These are phyloP conservation scores for Rubia yunnanensis DNA, from an alignment of 257 asterid genomes.

Conservation along the genomic window DNA sequence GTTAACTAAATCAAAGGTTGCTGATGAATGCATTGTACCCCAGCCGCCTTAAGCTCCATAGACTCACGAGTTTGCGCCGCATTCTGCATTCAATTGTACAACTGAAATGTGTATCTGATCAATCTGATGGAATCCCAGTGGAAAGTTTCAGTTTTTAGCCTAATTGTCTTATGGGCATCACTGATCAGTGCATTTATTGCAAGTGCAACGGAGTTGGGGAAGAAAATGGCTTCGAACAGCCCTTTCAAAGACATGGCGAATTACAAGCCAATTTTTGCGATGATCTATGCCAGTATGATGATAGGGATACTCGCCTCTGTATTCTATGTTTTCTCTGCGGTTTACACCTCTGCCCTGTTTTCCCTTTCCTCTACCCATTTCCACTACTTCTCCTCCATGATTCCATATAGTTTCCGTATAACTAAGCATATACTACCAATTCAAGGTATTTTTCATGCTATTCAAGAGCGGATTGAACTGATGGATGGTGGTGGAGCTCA, in stretches of 20 bases:
- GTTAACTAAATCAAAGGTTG: not conserved
- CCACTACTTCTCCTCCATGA: conserved; percentile 28
- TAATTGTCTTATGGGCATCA: not conserved
- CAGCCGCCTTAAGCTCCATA: not conserved
- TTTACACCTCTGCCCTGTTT: conserved; percentile 44
- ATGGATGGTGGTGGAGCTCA: no score
- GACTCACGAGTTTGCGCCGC: not conserved
- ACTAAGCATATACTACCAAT: no score
- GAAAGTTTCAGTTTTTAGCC: not conserved
- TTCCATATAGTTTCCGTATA: no score
- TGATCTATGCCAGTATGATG: conserved; percentile 70
- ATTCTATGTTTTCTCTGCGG: conserved; percentile 72
- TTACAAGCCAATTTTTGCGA: conserved; percentile 76
- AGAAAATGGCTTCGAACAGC: conserved; percentile 21
- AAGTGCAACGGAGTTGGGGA: not conserved
- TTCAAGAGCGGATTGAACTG: no score
- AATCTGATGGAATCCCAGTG: conserved; percentile 9
- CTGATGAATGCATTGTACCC: not conserved
- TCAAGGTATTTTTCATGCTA: no score
- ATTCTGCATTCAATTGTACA: not conserved
- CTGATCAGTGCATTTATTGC: not conserved
- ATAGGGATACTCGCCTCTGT: conserved; percentile 65
- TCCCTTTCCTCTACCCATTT: conserved; percentile 31
- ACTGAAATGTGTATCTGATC: not conserved
- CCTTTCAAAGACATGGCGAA: conserved; percentile 56